A percentile compares a stretch with the other conserved stretches of the same genome.
These are phyloP conservation scores for Arthrobotrys conoides DNA, from an alignment of 2,329 filamentous ascomycete genomes.

Conservation along the genomic window DNA sequence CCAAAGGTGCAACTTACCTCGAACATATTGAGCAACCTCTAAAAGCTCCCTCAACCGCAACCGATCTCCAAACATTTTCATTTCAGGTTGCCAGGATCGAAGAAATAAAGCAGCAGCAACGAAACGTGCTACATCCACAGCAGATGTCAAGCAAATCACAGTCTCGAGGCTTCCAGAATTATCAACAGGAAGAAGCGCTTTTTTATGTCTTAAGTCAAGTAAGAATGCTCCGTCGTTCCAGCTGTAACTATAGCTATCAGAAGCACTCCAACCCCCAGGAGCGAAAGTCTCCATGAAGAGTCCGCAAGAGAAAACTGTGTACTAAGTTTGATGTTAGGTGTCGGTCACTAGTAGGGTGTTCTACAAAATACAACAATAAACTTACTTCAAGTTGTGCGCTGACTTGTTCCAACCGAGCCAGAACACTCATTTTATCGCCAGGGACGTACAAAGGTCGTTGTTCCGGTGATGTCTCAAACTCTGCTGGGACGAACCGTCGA, in stretches of 20 bases:
- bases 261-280: conserved; percentile 61
- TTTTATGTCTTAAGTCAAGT: conserved; percentile 60
- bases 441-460: conserved; percentile 61
- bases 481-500: conserved; percentile 62
- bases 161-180: conserved; percentile 36
- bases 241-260: conserved; percentile 54
- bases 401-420: conserved; percentile 62
- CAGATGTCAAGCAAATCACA: conserved; percentile 62
- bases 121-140: conserved; percentile 62
- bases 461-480: conserved; percentile 62
- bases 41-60: conserved; percentile 62
- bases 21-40: conserved; percentile 58
- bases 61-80: conserved; percentile 63
- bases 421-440: conserved; percentile 61
- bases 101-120: conserved; percentile 62
- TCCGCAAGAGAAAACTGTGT: conserved; percentile 63
- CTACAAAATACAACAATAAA: background rate
- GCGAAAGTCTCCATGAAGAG: conserved; percentile 63
- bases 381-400: conserved; percentile 46
- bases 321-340: conserved; percentile 46
- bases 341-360: background rate
- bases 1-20: conserved; percentile 61
- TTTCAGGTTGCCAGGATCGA: conserved; percentile 61
- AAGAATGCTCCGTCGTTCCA: conserved; percentile 61
- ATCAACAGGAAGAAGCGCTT: conserved; percentile 60